Percentiles rank a stretch among this genome's conserved stretches.
Evolutionary conservation across 2,329 filamentous ascomycete genomes (phyloP).

Genomic region (Cercospora brassicicola): DNA sequence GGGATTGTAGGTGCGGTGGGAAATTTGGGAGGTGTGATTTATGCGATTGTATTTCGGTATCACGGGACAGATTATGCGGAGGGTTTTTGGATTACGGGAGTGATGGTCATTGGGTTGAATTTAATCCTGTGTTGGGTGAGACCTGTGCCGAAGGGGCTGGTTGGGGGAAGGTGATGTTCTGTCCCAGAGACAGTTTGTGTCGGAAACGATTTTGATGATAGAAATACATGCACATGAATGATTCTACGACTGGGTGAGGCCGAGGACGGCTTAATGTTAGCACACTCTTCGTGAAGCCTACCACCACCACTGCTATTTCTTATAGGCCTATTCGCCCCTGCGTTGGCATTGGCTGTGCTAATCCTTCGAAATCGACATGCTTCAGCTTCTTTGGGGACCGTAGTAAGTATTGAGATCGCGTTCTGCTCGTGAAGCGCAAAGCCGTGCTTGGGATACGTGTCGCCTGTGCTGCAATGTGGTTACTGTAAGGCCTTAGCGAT

Average conservation of each 20-base stretch:
- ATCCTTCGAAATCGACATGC: neutral
- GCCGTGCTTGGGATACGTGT: neutral
- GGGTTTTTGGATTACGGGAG: slow-evolving; percentile 78
- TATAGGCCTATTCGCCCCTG: neutral
- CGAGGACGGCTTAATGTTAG: too few relatives aligned
- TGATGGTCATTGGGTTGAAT: slow-evolving; percentile 70
- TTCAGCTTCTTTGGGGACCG: neutral
- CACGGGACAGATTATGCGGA: slow-evolving; percentile 65
- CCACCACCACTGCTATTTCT: neutral
- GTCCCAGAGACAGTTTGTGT: neutral
- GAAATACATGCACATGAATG: neutral
- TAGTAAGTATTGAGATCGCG: neutral
- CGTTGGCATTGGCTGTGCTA: neutral
- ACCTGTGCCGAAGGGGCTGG: slow-evolving; percentile 51
- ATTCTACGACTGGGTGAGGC: neutral
- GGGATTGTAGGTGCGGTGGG: slow-evolving; percentile 76
- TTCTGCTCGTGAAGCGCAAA: neutral
- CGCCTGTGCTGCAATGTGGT: neutral
- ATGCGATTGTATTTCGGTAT: slow-evolving; percentile 80
- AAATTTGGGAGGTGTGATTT: slow-evolving; percentile 81
- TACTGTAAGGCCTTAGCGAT: neutral
- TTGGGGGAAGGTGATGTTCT: neutral
- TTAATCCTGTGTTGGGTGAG: slow-evolving; percentile 64
- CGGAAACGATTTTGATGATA: neutral
- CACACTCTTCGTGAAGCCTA: neutral